These are phyloP conservation scores for Vaucheria bursata DNA, from an alignment of 352 stramenopile species.

Conservation along the genomic window DNA sequence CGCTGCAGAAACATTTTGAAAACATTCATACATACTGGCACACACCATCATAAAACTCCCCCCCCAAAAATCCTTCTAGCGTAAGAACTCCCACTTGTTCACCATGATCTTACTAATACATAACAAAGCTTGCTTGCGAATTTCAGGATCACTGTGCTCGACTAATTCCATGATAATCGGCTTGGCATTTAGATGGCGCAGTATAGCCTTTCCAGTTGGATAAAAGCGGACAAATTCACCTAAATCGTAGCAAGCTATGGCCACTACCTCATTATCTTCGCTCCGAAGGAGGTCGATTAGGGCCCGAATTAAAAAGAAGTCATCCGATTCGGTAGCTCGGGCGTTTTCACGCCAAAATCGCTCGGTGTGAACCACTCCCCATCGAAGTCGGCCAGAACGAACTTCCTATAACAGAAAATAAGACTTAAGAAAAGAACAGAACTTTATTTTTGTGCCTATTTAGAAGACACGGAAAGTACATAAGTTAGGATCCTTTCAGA, in stretches of 20 bases:
- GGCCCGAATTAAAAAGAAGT: conserved; percentile 74
- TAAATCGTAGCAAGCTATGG: conserved; percentile 91
- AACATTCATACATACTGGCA: too few species aligned
- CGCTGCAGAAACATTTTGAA: too few species aligned
- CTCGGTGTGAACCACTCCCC: conserved; percentile 90
- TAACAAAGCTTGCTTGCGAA: conserved; percentile 93
- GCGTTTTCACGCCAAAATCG: conserved; percentile 98
- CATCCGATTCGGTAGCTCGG: conserved; percentile 86
- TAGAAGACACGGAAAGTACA: not conserved
- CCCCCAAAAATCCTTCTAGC: too few species aligned
- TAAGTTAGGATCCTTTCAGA: not conserved
- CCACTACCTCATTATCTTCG: conserved; percentile 80
- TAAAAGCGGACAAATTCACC: conserved; percentile 96
- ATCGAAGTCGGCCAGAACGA: conserved; percentile 81
- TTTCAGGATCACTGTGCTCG: conserved; percentile 86
- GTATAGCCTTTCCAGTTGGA: conserved; percentile 66
- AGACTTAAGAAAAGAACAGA: too few species aligned
- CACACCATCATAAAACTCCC: too few species aligned
- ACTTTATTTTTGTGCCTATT: too few species aligned
- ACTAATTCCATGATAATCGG: conserved; percentile 93
- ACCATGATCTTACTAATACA: conserved; percentile 90
- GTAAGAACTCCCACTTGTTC: conserved; percentile 48
- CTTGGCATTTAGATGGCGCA: conserved; percentile 65
- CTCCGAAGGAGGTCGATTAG: conserved; percentile 67
- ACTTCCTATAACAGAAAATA: too few species aligned